phyloP scores from a whole-genome alignment of 495 filamentous ascomycete genomes.

The Aspergillus ostianus region DNA sequence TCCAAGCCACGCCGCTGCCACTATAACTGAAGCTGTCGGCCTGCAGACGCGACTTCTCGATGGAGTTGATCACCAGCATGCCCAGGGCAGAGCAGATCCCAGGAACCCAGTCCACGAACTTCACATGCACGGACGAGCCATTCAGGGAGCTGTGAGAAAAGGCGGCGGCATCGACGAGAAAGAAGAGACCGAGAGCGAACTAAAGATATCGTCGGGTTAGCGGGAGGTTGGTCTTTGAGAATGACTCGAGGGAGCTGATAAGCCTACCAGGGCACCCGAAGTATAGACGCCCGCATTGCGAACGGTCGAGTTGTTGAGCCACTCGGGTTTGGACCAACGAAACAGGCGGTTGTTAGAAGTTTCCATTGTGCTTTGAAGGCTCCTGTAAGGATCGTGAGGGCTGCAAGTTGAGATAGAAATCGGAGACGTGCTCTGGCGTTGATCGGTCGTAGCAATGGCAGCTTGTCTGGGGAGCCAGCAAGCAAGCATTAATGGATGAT shows the following conservation, averaged over 20 bases:
- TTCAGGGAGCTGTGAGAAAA: slow-evolving; percentile 81
- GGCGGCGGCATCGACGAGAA: slow-evolving; percentile 85
- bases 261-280: slow-evolving; percentile 79
- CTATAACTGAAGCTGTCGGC: slow-evolving; percentile 86
- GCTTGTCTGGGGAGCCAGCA: slow-evolving; percentile 2
- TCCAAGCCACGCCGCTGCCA: slow-evolving; percentile 89
- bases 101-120: slow-evolving; percentile 97
- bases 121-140: slow-evolving; percentile 80
- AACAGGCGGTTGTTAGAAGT: slow-evolving; percentile 64
- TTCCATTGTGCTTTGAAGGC: slow-evolving; percentile 31
- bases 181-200: slow-evolving; percentile 98
- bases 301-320: slow-evolving; percentile 83
- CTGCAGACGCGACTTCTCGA: slow-evolving; percentile 86
- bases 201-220: slow-evolving; percentile 33
- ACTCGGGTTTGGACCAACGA: slow-evolving; percentile 78
- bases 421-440: background rate
- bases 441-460: slow-evolving; percentile 7
- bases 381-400: background rate
- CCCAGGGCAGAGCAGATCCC: slow-evolving; percentile 90
- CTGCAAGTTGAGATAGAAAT: background rate
- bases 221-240: slow-evolving; percentile 12
- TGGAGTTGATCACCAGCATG: slow-evolving; percentile 98
- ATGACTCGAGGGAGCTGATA: background rate
- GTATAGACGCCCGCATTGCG: slow-evolving; percentile 82
- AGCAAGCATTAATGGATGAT: slow-evolving; percentile 20